Evolutionary conservation across 1,139 yeast genomes (phyloP), one percentile per base, ranked within the genome.

Genomic region (Yamadazyma spencermartinsiae): DNA sequence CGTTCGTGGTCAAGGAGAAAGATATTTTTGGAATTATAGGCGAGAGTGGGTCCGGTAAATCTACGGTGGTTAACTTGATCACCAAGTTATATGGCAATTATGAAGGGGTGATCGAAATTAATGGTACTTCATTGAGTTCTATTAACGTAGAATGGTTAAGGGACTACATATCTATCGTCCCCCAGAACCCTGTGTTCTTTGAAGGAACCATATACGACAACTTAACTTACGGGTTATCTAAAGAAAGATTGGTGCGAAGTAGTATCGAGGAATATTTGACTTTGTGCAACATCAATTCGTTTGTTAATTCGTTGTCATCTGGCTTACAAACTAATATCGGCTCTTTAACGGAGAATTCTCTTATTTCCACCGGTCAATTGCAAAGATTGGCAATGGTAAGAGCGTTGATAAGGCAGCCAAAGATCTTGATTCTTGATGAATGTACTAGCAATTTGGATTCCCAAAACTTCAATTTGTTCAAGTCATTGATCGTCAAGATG

Each of bases 391-490:
- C 89, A 0, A 79, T 87, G 43, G 90, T 87, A 0, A 73, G 96
- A 44, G 89, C 94, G 0, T 46, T 87, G 15, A 48, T 86, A 3
- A 62, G 88, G 35, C 65, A 70, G 35, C 89, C 95, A 0, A 69
- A 71, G 35, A 59, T 87, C 4, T 60, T 86, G 40, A 67, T 87
- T 2, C 61, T 87, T 37, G 96, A 87, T 59, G 96, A 87, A 54
- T 83, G 88, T 44, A 86, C 95, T 0, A 79, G 95, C 2, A 85
- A 88, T 3, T 62, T 87, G 41, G 96, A 87, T 55, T 71, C 82
- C 0, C 73, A 68, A 23, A 81, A 76, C 47, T 54, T 78, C 2
- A 44, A 50, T 12, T 49, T 54, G 5, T 65, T 81, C n/a, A 55
- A 71, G 7, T 54, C 63, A 1, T 51, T 81, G 34, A 62, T 85